Percentiles rank a stretch among this genome's conserved stretches.
Conservation (phyloP, 495 filamentous ascomycete genomes). For the Penicillium samsonianum region DNA sequence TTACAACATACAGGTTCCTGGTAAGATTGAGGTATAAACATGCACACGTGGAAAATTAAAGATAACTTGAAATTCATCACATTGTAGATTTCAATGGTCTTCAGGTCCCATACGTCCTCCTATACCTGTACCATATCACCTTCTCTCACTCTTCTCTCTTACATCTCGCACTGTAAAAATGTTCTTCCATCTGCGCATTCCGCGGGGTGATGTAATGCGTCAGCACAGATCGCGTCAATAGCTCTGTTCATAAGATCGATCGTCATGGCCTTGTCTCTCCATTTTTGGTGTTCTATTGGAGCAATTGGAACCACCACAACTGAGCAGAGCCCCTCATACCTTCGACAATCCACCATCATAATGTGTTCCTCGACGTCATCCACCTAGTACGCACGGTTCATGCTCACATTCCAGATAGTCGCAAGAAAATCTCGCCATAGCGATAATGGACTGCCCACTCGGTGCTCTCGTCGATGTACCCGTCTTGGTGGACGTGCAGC, state of each 20-base stretch:
- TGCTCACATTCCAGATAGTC: constrained; percentile 16
- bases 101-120: not conserved
- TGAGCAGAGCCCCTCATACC: not conserved
- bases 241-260: not conserved
- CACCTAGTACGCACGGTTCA: not conserved
- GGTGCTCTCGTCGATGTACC: constrained; percentile 22
- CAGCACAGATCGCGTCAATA: constrained; percentile 9
- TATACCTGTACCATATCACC: no score
- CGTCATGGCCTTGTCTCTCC: not conserved
- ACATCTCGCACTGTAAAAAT: not conserved
- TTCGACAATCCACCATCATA: not conserved
- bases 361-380: not conserved
- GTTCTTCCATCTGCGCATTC: not conserved
- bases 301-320: not conserved
- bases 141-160: no score
- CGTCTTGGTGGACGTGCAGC: constrained; percentile 32
- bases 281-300: not conserved
- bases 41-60: not conserved
- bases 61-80: not conserved
- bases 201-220: constrained; percentile 6
- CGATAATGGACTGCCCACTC: constrained; percentile 27
- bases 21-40: constrained; percentile 26
- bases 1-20: constrained; percentile 22
- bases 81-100: not conserved
- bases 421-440: constrained; percentile 37